phyloP scores from a whole-genome alignment of 345 rosid species.

The Nasturtium officinale region DNA sequence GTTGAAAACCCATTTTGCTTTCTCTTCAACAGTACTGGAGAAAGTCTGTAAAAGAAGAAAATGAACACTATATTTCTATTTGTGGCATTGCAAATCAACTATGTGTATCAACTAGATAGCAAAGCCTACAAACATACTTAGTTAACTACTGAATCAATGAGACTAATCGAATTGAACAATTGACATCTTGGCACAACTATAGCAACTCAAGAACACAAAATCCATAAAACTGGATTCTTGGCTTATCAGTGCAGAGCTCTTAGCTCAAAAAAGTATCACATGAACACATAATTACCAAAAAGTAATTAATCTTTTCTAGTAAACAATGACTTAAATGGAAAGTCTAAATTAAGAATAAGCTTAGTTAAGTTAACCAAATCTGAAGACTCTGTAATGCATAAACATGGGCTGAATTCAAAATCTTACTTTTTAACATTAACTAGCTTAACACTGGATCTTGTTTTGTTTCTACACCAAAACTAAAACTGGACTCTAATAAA shows the following conservation, averaged over 20 bases:
- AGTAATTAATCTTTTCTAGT: neutral
- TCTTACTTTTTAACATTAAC: neutral
- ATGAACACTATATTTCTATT: neutral
- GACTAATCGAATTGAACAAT: neutral
- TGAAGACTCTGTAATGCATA: neutral
- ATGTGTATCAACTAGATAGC: neutral
- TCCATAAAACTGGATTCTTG: neutral
- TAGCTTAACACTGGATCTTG: neutral
- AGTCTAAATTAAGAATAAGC: neutral
- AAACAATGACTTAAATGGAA: constrained; percentile 6
- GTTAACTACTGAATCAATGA: neutral
- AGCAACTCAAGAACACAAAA: neutral
- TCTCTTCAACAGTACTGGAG: constrained; percentile 92
- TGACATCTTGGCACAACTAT: neutral
- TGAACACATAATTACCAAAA: neutral
- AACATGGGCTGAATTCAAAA: neutral
- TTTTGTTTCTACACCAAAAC: neutral
- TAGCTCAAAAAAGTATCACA: neutral
- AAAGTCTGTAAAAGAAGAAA: constrained; percentile 56
- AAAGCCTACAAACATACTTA: neutral
- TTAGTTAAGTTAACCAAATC: neutral
- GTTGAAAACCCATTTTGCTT: constrained; percentile 97
- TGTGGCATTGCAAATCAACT: too few relatives aligned
- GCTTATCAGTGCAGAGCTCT: neutral
- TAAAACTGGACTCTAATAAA: neutral